Percentiles rank a stretch among this genome's conserved stretches.
These are phyloP conservation scores for Calonectria pseudoturangicola DNA, from an alignment of 2,329 filamentous ascomycete genomes.

Conservation along the genomic window DNA sequence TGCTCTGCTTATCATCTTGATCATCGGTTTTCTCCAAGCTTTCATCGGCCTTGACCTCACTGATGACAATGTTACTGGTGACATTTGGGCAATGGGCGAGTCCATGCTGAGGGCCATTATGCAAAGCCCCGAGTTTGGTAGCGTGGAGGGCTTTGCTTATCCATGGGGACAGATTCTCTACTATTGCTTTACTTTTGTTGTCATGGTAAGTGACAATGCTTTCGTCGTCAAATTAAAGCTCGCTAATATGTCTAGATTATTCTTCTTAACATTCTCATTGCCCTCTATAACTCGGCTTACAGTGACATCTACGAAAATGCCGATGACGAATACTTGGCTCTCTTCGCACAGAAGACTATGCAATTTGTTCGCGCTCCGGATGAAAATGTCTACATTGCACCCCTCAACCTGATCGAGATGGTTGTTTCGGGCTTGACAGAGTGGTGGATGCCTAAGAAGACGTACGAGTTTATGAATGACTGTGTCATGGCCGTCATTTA, in stretches of 20 bases:
- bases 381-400: conserved; percentile 98
- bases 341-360: conserved; percentile 96
- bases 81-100: conserved; percentile 84
- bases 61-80: conserved; percentile 81
- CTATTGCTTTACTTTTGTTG: conserved; percentile 97
- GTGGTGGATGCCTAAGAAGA: conserved; percentile 90
- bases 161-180: conserved; percentile 97
- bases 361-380: conserved; percentile 97
- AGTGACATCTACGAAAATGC: conserved; percentile 96
- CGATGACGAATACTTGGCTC: conserved; percentile 94
- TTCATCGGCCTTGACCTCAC: conserved; percentile 94
- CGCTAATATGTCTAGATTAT: conserved; percentile 68
- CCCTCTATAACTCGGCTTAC: conserved; percentile 97
- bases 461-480: conserved; percentile 90
- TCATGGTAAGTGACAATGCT: conserved; percentile 80
- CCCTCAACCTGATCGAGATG: conserved; percentile 95
- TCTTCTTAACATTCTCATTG: conserved; percentile 95
- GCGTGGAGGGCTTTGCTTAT: conserved; percentile 92
- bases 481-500: conserved; percentile 91
- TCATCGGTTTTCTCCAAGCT: conserved; percentile 92
- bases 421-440: conserved; percentile 87
- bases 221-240: background rate
- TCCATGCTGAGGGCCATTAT: conserved; percentile 93
- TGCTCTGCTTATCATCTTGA: conserved; percentile 87
- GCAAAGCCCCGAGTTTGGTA: conserved; percentile 91